Base-by-base conservation (phyloP, 2,329 filamentous ascomycete species). In the Claviceps sp. region DNA sequence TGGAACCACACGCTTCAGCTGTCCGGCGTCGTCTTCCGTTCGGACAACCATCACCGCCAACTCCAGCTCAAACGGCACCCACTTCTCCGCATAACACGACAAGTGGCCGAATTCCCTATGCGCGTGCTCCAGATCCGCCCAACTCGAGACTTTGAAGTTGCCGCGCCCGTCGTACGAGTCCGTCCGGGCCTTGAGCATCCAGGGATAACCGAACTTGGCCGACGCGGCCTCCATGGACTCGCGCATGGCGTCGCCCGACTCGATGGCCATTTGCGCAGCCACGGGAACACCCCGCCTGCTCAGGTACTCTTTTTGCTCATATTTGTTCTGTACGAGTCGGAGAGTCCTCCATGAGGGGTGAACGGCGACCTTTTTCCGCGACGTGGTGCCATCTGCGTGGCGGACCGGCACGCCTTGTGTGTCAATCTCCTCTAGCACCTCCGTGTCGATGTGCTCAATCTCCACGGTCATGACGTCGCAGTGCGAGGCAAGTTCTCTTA, bases 1-100 rank as follows among this genome's bases (percentile, higher is more conserved):
- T 4, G 90, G 81, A 37, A 89, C 72, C 13, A 78, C 66, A 14
- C 65, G 65, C 54, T 69, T 75, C 8, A 75, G 64, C 14, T 68
- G 68, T 1, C 76, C 76, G 2, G 72, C 65, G 45, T 72, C 69
- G 58, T 94, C 82, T 62, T 90, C 86, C 0, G 87, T 95, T 62
- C 95, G 86, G 53, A 97, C 81, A 8, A 96, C 91, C 82, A 97
- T 95, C 58, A 95, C 90, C 5, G 93, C 87, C 50, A 97, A 72
- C 70, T 97, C 91, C 70, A 85, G 84, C 60, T 78, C 78, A 68
- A 96, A 97, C 22, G 86, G 78, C 13, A 86, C 84, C 79, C 86
- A 96, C 67, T 87, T 87, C 71, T 97, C 91, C 0, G 88, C 90
- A 62, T 96, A 97, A 43, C 95, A 74, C 2, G 83, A 79, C 20